phyloP scores from a whole-genome alignment of 208 protist genomes.

The Wallacemonas sp. region DNA sequence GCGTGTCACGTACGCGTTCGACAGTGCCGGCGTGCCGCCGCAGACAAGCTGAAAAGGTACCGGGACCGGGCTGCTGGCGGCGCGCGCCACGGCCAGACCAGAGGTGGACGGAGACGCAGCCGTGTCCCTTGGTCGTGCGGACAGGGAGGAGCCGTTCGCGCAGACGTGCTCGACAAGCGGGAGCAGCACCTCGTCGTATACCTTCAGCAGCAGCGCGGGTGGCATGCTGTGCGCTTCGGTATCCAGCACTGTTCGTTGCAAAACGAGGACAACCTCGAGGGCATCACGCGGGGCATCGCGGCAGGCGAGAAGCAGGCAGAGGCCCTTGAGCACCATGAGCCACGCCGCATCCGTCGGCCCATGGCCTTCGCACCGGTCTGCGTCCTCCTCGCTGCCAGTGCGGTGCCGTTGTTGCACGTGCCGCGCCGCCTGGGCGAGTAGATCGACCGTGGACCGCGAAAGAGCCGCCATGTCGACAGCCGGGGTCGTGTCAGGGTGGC shows the following conservation, averaged over 20 bases:
- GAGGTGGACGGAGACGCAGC: too few relatives aligned
- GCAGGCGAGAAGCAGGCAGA: conserved; percentile 50
- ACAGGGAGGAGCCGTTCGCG: conserved; percentile 14
- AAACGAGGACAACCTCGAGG: conserved; percentile 50
- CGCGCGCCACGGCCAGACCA: too few relatives aligned
- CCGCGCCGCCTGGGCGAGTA: neutral
- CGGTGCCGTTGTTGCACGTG: too few relatives aligned
- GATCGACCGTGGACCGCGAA: neutral
- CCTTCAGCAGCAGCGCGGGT: conserved; percentile 23
- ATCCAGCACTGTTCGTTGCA: conserved; percentile 71
- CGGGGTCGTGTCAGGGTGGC: neutral
- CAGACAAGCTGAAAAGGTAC: neutral
- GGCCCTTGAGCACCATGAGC: conserved; percentile 45
- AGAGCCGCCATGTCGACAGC: neutral
- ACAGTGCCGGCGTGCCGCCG: neutral
- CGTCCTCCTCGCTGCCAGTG: too few relatives aligned
- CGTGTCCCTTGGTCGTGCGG: neutral
- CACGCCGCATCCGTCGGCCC: too few relatives aligned
- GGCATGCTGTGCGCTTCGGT: conserved; percentile 39
- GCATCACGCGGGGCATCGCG: conserved; percentile 35
- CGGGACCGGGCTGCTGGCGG: too few relatives aligned
- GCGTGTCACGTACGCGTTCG: neutral
- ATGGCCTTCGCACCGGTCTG: too few relatives aligned
- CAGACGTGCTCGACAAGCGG: conserved; percentile 77
- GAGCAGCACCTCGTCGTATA: conserved; percentile 82